A percentile compares a stretch with the other conserved stretches of the same genome.
Conservation (phyloP, 106 monocot genomes). For the Cymbidium sinense region DNA sequence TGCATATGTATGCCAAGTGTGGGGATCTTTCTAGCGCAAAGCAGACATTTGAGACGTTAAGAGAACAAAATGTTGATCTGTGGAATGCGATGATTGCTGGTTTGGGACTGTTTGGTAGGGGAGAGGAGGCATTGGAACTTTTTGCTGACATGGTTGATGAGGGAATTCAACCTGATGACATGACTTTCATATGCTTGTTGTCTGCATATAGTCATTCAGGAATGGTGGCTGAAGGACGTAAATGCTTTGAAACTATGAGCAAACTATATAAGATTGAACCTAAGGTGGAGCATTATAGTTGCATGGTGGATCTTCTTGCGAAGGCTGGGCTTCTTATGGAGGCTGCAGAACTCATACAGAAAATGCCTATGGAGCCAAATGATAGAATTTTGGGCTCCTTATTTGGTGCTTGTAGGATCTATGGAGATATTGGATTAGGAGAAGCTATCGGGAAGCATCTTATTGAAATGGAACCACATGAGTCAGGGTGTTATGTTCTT, state of each 20-base stretch:
- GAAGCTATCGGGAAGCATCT: constrained; percentile 10
- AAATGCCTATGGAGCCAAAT: constrained; percentile 39
- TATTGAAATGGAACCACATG: constrained; percentile 11
- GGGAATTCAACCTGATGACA: constrained; percentile 20
- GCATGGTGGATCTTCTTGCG: constrained; percentile 54
- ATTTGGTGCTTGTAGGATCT: constrained; percentile 10
- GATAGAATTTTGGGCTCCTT: constrained; percentile 30
- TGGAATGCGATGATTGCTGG: constrained; percentile 53
- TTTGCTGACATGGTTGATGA: constrained; percentile 28
- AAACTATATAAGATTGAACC: constrained; percentile 23
- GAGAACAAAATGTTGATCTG: constrained; percentile 15
- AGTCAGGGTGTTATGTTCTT: constrained; percentile 5
- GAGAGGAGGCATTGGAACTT: constrained; percentile 20
- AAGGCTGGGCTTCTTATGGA: constrained; percentile 39
- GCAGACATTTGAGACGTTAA: constrained; percentile 17
- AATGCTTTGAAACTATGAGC: constrained; percentile 37
- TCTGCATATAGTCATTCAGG: constrained; percentile 43
- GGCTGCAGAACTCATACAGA: constrained; percentile 24
- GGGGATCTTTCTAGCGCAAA: constrained; percentile 24
- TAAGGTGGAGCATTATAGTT: constrained; percentile 51
- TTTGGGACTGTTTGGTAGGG: constrained; percentile 35
- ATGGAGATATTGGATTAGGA: constrained; percentile 12
- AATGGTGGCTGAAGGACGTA: constrained; percentile 29
- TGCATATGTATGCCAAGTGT: constrained; percentile 54
- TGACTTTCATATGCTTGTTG: constrained; percentile 49